Evolutionary conservation across 305 asterid species (phyloP).

Genomic region (Caryopteris hybrid): DNA sequence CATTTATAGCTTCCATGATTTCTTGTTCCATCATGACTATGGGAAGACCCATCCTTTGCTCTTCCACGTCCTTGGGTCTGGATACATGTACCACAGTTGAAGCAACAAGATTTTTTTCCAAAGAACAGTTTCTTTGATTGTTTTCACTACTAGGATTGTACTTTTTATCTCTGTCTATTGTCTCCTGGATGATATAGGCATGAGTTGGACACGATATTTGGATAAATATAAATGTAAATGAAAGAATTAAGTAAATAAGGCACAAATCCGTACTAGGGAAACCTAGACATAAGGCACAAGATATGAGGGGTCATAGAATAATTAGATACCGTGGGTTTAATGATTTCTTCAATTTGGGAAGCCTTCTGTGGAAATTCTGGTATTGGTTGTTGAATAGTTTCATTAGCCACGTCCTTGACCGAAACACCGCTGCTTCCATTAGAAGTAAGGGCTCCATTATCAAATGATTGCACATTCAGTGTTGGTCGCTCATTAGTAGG

Average conservation of each 20-base stretch:
- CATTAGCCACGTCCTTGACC: conserved; percentile 24
- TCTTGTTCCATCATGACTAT: conserved; percentile 98
- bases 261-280: not conserved
- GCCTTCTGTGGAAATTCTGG: conserved; percentile 26
- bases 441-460: conserved; percentile 15
- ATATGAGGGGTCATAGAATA: not conserved
- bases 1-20: conserved; percentile 88
- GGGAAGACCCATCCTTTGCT: conserved; percentile 71
- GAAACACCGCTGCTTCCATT: conserved; percentile 24
- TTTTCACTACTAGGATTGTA: conserved; percentile 13
- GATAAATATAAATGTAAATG: not conserved
- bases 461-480: conserved; percentile 18
- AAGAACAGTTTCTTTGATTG: conserved; percentile 19
- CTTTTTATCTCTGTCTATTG: conserved; percentile 21
- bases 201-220: conserved; percentile 1
- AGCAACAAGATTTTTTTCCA: conserved; percentile 29
- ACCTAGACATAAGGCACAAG: not conserved
- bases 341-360: conserved; percentile 19
- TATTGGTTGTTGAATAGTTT: conserved; percentile 18
- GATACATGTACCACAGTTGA: conserved; percentile 68
- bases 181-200: conserved; percentile 34
- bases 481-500: not conserved
- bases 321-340: conserved; percentile 36
- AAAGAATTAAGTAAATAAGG: not conserved
- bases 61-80: conserved; percentile 74